phyloP scores from a whole-genome alignment of 116 monocot species.

The Dioscorea cayenensis region DNA sequence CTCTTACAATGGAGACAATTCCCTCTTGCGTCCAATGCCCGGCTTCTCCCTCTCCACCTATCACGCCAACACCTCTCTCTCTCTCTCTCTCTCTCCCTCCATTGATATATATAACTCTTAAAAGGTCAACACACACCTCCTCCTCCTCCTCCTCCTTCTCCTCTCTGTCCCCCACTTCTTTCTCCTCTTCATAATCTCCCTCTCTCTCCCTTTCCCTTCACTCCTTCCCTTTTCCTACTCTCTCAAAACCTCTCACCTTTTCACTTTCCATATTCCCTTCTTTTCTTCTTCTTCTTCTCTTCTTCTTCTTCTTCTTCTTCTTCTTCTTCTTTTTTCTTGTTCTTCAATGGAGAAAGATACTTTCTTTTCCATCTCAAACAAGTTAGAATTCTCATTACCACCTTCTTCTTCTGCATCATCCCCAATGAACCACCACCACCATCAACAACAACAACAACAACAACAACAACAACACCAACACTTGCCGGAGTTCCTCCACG shows the following conservation, averaged over 20 bases:
- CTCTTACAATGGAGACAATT: background rate
- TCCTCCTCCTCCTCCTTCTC: background rate
- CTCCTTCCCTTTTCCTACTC: no score
- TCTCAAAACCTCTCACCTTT: no score
- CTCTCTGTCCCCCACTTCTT: background rate
- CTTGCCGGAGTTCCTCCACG: constrained; percentile 46
- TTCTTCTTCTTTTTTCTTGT: background rate
- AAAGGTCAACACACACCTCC: background rate
- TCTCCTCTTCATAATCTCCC: background rate
- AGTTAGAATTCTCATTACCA: no score
- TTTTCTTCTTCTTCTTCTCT: background rate
- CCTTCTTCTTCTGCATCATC: no score
- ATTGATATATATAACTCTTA: background rate
- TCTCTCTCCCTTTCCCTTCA: background rate
- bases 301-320: background rate
- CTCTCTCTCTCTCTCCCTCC: background rate
- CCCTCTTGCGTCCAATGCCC: background rate
- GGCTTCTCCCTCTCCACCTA: background rate
- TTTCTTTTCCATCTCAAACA: background rate
- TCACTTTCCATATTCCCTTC: no score
- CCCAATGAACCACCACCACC: background rate
- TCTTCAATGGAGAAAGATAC: background rate
- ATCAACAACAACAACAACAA: no score
- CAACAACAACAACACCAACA: no score
- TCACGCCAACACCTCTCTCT: background rate